These are phyloP conservation scores for Xylaria sp. DNA, from an alignment of 2,329 filamentous ascomycete species.

Conservation along the genomic window DNA sequence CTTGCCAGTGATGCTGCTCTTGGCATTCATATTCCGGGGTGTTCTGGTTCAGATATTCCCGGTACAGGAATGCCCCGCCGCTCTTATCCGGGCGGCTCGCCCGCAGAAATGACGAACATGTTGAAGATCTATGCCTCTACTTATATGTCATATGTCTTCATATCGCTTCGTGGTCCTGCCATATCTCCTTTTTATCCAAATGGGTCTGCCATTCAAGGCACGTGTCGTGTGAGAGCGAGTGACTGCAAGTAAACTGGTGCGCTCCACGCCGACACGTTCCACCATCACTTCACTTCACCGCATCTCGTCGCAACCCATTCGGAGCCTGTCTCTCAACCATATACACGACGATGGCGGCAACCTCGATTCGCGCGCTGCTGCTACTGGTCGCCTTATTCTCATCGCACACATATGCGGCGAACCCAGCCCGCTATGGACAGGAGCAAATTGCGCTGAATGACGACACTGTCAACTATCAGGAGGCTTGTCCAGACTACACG, in stretches of 20 bases:
- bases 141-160: too few species aligned
- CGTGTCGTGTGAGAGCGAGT: conserved; percentile 12
- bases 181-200: neutral
- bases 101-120: neutral
- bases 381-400: conserved; percentile 37
- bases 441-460: conserved; percentile 49
- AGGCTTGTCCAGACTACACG: conserved; percentile 72
- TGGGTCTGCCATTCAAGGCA: neutral
- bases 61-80: conserved; percentile 1
- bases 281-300: conserved; percentile 3
- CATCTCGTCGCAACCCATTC: neutral
- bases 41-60: too few species aligned
- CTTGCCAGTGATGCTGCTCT: neutral
- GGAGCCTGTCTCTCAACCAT: neutral
- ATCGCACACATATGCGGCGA: conserved; percentile 27
- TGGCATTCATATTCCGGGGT: conserved; percentile 17
- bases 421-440: conserved; percentile 41
- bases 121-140: neutral
- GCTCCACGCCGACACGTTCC: conserved; percentile 8
- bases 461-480: conserved; percentile 48
- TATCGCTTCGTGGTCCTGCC: neutral
- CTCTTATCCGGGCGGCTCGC: neutral
- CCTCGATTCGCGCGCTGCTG: conserved; percentile 20
- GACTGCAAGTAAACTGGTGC: neutral
- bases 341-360: conserved; percentile 17